A percentile compares a stretch with the other conserved stretches of the same genome.
phyloP scores from a whole-genome alignment of 1,139 yeast species.

The Wickerhamomyces sp. region DNA sequence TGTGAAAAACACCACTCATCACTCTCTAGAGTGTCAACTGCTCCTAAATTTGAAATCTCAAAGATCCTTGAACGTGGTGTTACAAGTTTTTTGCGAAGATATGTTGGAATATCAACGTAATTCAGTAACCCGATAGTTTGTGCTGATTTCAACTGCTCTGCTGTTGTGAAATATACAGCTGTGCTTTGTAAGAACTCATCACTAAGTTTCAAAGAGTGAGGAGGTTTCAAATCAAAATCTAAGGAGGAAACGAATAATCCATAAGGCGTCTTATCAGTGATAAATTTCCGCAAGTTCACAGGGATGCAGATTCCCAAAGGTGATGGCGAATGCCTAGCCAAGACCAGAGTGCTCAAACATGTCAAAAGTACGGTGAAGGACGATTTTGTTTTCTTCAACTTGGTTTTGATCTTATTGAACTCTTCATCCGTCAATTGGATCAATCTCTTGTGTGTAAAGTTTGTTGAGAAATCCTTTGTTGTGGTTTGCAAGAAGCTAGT shows the following conservation, averaged over 20 bases:
- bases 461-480: slow-evolving; percentile 3
- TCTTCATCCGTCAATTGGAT: slow-evolving; percentile 5
- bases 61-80: slow-evolving; percentile 2
- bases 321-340: neutral
- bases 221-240: neutral
- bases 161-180: neutral
- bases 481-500: neutral
- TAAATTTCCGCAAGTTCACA: slow-evolving; percentile 11
- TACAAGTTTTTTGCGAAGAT: neutral
- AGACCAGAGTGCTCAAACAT: slow-evolving; percentile 2
- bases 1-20: slow-evolving; percentile 14
- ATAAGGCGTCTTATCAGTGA: slow-evolving; percentile 6
- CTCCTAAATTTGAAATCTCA: slow-evolving; percentile 17
- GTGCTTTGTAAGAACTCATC: no score
- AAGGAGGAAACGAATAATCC: slow-evolving; percentile 13
- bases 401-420: slow-evolving; percentile 3
- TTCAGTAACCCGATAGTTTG: slow-evolving; percentile 12
- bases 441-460: slow-evolving; percentile 4
- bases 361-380: slow-evolving; percentile 12
- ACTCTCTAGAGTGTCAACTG: neutral
- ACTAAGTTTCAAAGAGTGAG: neutral
- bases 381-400: slow-evolving; percentile 6
- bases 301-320: slow-evolving; percentile 8
- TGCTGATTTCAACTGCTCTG: slow-evolving; percentile 3
- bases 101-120: slow-evolving; percentile 4